A percentile compares a stretch with the other conserved stretches of the same genome.
Evolutionary conservation across 169 alveolate species (phyloP).

Genomic region (Eimeria tenella): DNA sequence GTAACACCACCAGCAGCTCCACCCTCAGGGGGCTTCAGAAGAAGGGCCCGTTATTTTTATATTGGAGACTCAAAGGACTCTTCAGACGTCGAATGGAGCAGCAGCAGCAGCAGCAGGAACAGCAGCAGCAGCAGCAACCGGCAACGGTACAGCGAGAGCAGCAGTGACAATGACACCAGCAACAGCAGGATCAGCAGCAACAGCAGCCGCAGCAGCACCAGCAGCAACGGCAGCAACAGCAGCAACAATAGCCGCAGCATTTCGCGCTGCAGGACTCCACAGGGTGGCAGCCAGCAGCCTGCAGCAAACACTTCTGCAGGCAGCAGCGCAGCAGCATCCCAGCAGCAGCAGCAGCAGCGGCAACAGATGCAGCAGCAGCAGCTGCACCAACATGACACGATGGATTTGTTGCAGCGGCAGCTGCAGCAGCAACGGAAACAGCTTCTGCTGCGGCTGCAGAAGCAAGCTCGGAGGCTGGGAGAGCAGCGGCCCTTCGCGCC

Average conservation of each 20-base stretch:
- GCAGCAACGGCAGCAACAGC: slow-evolving; percentile 18
- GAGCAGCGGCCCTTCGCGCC: background rate
- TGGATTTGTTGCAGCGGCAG: background rate
- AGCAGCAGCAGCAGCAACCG: slow-evolving; percentile 6
- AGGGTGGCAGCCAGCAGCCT: background rate
- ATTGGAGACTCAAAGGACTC: slow-evolving; percentile 35
- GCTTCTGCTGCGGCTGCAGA: slow-evolving; percentile 42
- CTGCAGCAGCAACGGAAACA: background rate
- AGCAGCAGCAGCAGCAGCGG: slow-evolving; percentile 25
- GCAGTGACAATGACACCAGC: background rate
- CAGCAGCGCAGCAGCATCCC: background rate
- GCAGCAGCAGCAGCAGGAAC: slow-evolving; percentile 36
- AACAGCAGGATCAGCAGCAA: background rate
- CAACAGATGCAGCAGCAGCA: background rate
- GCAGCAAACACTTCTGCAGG: background rate
- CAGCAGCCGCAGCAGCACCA: slow-evolving; percentile 20
- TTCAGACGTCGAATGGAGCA: background rate
- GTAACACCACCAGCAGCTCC: background rate
- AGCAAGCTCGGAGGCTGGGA: background rate
- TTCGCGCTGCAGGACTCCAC: background rate
- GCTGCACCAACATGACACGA: background rate
- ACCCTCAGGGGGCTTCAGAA: slow-evolving; percentile 4
- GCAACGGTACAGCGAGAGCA: too few relatives aligned
- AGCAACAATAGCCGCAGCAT: slow-evolving; percentile 33
- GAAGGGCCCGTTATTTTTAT: background rate